phyloP scores from a whole-genome alignment of 352 stramenopile genomes.

The Globisporangium parvum region DNA sequence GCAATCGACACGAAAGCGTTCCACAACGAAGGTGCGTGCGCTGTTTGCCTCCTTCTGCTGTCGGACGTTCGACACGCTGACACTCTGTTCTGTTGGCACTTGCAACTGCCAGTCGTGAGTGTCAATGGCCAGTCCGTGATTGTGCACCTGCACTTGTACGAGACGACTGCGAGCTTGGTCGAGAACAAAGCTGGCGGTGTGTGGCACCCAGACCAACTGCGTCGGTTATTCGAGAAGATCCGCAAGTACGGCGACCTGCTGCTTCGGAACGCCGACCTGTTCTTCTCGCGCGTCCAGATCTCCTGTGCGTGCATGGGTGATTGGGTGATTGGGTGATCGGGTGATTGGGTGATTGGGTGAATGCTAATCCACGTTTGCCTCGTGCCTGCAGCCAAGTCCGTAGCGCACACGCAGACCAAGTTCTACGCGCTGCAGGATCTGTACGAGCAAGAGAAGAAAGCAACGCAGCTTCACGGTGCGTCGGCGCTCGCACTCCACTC shows the following conservation, averaged over 20 bases:
- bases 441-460: slow-evolving; percentile 45
- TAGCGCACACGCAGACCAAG: slow-evolving; percentile 56
- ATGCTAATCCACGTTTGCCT: background rate
- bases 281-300: slow-evolving; percentile 64
- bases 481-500: no score
- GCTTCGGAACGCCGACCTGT: slow-evolving; percentile 29
- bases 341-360: background rate
- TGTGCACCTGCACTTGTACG: slow-evolving; percentile 65
- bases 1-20: slow-evolving; percentile 65
- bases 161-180: slow-evolving; percentile 45
- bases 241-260: slow-evolving; percentile 50
- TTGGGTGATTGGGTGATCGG: background rate
- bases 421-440: slow-evolving; percentile 70
- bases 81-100: no score
- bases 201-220: slow-evolving; percentile 66
- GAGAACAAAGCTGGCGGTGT: slow-evolving; percentile 57
- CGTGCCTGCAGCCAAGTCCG: slow-evolving; percentile 34
- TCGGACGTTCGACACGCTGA: no score
- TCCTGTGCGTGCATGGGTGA: slow-evolving; percentile 29
- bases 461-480: slow-evolving; percentile 3
- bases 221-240: slow-evolving; percentile 51
- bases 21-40: slow-evolving; percentile 41
- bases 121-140: slow-evolving; percentile 31
- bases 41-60: no score
- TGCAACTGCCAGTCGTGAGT: slow-evolving; percentile 28